A percentile compares a stretch with the other conserved stretches of the same genome.
Conservation (phyloP, 2,329 filamentous ascomycete species). For the Sporothrix humicola region DNA sequence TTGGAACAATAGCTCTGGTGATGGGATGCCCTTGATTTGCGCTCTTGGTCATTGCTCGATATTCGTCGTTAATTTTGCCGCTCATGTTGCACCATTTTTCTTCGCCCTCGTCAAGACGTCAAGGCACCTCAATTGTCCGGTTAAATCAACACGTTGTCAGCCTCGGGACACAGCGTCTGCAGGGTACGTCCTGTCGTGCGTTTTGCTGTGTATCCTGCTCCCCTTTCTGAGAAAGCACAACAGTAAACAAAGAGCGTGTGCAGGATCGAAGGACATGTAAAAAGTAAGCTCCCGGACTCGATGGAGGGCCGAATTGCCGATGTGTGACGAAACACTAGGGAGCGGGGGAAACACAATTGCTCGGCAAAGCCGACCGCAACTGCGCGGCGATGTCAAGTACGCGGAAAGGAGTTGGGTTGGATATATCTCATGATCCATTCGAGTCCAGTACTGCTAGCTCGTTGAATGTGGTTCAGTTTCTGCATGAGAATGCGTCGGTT, state of each 20-base stretch:
- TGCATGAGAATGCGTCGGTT: slow-evolving; percentile 15
- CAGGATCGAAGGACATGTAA: background rate
- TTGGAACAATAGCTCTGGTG: too few relatives aligned
- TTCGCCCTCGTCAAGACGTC: too few relatives aligned
- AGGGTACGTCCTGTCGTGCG: background rate
- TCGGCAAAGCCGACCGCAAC: background rate
- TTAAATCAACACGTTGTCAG: background rate
- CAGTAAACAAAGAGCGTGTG: background rate
- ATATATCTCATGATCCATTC: background rate
- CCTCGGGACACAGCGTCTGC: background rate
- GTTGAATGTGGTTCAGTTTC: background rate
- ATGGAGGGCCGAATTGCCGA: slow-evolving; percentile 18
- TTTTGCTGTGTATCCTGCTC: background rate
- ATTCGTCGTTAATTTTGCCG: background rate
- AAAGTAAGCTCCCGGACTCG: slow-evolving; percentile 4
- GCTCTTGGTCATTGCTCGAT: too few relatives aligned
- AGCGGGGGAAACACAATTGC: background rate
- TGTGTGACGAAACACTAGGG: slow-evolving; percentile 14
- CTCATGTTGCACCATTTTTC: too few relatives aligned
- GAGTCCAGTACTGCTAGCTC: background rate
- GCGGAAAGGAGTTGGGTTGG: background rate
- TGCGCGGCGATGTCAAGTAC: background rate
- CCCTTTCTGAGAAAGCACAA: background rate
- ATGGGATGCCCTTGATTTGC: too few relatives aligned
- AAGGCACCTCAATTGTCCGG: background rate